These are phyloP conservation scores for Raphidocelis subcapitata DNA, from an alignment of 139 green algal genomes.

Conservation along the genomic window DNA sequence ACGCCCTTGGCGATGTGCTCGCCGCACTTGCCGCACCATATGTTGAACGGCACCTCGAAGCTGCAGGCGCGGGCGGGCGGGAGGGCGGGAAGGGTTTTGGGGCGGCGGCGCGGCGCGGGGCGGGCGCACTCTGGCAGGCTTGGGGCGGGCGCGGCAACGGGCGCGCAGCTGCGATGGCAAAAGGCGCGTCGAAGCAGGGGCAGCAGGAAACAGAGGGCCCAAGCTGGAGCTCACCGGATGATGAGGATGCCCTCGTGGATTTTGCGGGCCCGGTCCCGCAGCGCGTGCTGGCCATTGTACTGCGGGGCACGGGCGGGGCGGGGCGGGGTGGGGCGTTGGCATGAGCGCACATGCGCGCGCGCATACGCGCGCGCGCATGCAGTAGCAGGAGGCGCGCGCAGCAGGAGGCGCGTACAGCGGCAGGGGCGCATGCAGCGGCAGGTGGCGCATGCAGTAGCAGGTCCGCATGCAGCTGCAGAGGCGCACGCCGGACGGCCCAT, in stretches of 20 bases:
- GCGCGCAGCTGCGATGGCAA: no score
- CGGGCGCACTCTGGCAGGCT: no score
- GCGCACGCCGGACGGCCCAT: background rate
- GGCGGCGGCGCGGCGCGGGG: no score
- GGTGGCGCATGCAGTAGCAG: background rate
- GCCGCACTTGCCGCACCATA: slow-evolving; percentile 87
- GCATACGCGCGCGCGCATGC: no score
- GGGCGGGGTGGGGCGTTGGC: no score
- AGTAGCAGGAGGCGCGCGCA: no score
- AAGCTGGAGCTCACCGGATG: no score
- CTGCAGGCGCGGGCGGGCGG: slow-evolving; percentile 20
- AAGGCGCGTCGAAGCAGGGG: no score
- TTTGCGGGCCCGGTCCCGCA: slow-evolving; percentile 86
- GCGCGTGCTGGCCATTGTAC: slow-evolving; percentile 73
- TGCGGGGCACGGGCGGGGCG: slow-evolving; percentile 21
- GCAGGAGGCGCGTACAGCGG: background rate
- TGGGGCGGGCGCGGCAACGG: no score
- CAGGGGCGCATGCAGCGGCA: background rate
- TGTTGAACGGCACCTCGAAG: slow-evolving; percentile 98
- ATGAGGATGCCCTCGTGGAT: slow-evolving; percentile 90
- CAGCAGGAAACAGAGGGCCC: no score
- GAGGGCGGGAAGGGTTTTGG: no score
- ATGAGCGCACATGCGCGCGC: no score
- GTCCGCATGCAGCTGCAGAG: background rate
- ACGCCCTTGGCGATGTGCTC: slow-evolving; percentile 94